Percentiles rank a stretch among this genome's conserved stretches.
phyloP scores from a whole-genome alignment of 345 rosid species.

The Clausena lansium region DNA sequence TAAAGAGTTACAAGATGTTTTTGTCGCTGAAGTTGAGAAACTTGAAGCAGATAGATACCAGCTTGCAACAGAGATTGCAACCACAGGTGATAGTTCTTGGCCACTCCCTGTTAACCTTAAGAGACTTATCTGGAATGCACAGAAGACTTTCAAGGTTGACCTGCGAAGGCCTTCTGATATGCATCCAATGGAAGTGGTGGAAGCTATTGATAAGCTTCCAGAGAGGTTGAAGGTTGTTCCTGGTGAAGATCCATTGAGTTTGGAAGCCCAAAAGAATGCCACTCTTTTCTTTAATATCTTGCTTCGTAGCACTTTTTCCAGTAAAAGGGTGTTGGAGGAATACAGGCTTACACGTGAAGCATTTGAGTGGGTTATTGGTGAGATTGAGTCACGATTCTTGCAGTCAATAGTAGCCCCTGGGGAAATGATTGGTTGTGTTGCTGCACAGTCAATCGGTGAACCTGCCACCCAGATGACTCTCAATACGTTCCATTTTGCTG shows the following conservation, averaged over 20 bases:
- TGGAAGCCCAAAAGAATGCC: conserved; percentile 98
- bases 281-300: conserved; percentile 87
- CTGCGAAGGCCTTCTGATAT: conserved; percentile 71
- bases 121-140: conserved; percentile 97
- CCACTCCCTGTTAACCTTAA: conserved; percentile 91
- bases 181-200: conserved; percentile 97
- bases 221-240: conserved; percentile 95
- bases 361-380: conserved; percentile 97
- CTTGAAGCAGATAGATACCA: conserved; percentile 83
- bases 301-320: conserved; percentile 95
- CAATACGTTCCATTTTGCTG: conserved; percentile 97
- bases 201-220: conserved; percentile 91
- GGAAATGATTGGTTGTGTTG: conserved; percentile 99
- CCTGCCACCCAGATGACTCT: conserved; percentile 99
- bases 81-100: conserved; percentile 89
- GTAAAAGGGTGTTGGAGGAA: conserved; percentile 66
- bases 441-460: conserved; percentile 98
- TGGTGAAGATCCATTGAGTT: conserved; percentile 80
- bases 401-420: conserved; percentile 96
- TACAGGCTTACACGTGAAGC: conserved; percentile 94
- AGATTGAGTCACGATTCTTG: conserved; percentile 85
- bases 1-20: conserved; percentile 82
- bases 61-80: conserved; percentile 91
- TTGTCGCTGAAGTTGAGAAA: conserved; percentile 89
- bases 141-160: conserved; percentile 91